Evolutionary conservation across 176 grass and related monocot genomes (phyloP).

Genomic region (Alloteropsis semialata): DNA sequence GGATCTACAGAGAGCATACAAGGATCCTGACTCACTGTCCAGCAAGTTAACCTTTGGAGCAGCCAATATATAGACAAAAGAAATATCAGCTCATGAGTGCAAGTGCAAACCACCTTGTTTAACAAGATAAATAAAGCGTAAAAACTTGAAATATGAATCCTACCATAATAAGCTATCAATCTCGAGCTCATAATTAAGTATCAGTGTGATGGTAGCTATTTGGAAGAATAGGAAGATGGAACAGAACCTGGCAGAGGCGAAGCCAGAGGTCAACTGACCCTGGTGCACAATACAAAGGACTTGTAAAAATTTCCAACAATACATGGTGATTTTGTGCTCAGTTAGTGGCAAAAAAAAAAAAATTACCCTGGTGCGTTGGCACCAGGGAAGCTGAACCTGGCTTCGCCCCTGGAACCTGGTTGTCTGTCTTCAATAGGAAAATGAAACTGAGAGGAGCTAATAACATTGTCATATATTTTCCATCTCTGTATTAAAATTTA

Average conservation of each 20-base stretch:
- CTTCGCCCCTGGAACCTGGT: no score
- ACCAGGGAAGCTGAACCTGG: no score
- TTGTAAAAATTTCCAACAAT: no score
- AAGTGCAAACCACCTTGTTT: background rate
- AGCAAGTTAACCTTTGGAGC: conserved; percentile 48
- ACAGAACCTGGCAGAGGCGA: no score
- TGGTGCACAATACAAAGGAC: no score
- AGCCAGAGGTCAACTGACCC: no score
- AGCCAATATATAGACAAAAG: conserved; percentile 11
- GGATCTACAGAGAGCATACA: conserved; percentile 64
- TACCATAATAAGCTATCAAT: background rate
- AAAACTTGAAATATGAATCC: background rate
- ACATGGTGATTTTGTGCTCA: no score
- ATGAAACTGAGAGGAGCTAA: background rate
- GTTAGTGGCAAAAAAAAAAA: no score
- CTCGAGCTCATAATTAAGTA: background rate
- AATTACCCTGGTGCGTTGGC: no score
- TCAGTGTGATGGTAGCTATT: background rate
- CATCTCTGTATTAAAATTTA: background rate
- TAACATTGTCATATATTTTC: background rate
- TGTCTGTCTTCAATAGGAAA: background rate
- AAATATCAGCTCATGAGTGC: conserved; percentile 22
- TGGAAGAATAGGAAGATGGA: background rate
- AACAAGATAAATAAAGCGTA: background rate
- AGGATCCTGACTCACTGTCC: conserved; percentile 52